A percentile compares a stretch with the other conserved stretches of the same genome.
Conservation (phyloP, 176 grass and related monocot genomes). For the Carex pumila region DNA sequence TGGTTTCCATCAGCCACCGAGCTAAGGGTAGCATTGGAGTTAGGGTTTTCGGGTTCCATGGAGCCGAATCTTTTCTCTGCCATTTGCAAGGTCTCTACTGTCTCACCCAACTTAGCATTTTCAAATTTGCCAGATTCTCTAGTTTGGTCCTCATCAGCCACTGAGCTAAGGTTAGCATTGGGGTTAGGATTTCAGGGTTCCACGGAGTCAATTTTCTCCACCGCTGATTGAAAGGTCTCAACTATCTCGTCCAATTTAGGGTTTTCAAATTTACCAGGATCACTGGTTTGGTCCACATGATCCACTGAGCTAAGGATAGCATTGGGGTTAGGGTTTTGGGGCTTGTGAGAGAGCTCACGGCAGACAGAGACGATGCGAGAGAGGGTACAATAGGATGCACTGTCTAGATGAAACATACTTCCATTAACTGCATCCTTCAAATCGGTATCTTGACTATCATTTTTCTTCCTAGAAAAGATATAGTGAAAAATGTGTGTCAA, state of each 20-base stretch:
- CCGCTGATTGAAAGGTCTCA: not conserved
- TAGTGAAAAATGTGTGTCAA: too few species aligned
- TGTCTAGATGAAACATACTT: constrained; percentile 50
- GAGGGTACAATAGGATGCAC: constrained; percentile 56
- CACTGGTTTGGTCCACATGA: not conserved
- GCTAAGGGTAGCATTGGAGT: not conserved
- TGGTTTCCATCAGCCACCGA: not conserved
- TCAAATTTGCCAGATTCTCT: not conserved
- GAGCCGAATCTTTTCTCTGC: not conserved
- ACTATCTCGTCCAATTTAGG: constrained; percentile 6
- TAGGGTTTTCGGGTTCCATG: not conserved
- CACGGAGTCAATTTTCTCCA: not conserved
- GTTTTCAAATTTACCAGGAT: not conserved
- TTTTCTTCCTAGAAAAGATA: too few species aligned
- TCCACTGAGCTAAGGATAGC: not conserved
- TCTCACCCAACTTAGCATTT: not conserved
- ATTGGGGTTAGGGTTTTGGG: not conserved
- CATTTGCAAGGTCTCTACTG: not conserved
- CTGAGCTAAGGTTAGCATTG: not conserved
- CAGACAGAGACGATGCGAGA: constrained; percentile 62
- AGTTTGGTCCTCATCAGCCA: not conserved
- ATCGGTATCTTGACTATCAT: too few species aligned
- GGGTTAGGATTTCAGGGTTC: not conserved
- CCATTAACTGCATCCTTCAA: too few species aligned
- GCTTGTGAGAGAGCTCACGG: constrained; percentile 29